Percentiles rank a stretch among this genome's conserved stretches.
phyloP scores from a whole-genome alignment of 2,329 filamentous ascomycete genomes.

The Chrysoporthe austroafricana region DNA sequence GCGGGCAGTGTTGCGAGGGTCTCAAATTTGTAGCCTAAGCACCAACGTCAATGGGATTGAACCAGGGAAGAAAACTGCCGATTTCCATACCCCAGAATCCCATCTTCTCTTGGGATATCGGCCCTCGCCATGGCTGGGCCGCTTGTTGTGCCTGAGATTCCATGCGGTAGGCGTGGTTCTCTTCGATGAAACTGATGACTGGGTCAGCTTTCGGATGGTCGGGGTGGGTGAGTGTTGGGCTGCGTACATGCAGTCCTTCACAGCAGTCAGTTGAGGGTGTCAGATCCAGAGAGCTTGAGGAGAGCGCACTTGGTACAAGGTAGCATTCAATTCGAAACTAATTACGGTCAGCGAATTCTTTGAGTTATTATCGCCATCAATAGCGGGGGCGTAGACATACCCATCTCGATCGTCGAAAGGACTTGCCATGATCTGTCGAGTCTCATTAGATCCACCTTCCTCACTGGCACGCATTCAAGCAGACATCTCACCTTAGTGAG shows the following conservation, averaged over 20 bases:
- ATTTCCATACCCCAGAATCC: conserved; percentile 78
- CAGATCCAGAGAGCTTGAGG: conserved; percentile 31
- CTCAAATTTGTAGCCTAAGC: conserved; percentile 94
- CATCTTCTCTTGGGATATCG: conserved; percentile 76
- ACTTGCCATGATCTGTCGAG: conserved; percentile 74
- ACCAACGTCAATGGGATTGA: not conserved
- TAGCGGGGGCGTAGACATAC: conserved; percentile 45
- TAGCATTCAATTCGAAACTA: conserved; percentile 96
- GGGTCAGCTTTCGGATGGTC: conserved; percentile 26
- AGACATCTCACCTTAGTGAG: conserved; percentile 80
- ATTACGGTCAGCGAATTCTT: conserved; percentile 28
- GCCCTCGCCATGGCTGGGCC: conserved; percentile 46
- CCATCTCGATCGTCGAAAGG: conserved; percentile 83
- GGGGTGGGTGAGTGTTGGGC: not conserved
- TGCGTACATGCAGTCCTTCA: conserved; percentile 58
- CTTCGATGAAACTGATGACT: conserved; percentile 79
- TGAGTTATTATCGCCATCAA: not conserved
- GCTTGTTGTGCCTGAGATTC: conserved; percentile 63
- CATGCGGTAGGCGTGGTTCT: conserved; percentile 77
- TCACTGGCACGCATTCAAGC: not conserved
- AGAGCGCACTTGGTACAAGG: conserved; percentile 75
- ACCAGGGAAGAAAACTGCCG: not conserved
- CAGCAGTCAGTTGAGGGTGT: conserved; percentile 24
- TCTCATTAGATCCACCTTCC: conserved; percentile 9
- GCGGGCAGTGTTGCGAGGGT: conserved; percentile 76